Evolutionary conservation across 164 flowering plant genomes (phyloP), one percentile per base, ranked within the genome.

Genomic region (Taxillus chinensis): DNA sequence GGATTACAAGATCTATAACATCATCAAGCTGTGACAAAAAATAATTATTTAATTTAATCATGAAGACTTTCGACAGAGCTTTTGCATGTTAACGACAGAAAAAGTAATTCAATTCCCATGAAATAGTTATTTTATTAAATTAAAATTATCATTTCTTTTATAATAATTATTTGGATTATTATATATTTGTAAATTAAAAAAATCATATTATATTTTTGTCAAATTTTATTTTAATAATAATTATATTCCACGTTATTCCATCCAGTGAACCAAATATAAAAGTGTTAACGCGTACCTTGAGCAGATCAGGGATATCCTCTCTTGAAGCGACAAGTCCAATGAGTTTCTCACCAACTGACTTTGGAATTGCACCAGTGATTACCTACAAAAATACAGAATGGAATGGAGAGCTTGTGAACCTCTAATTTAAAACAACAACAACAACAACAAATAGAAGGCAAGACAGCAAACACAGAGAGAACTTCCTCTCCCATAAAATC

Each of bases 1-100:
- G 61, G 37, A 58, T 58, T 37, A 58, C 61, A 58, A 58, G 61
- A 42, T 58, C 61, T 40, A 58, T 58, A 8, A 58, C 61, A 58
- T 58, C 61, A n/a, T 58, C 61, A 58, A 58, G 45, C 61, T 58
- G 45, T 13, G 27, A 15, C 4, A 4, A 16, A 42, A 58, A 17
- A 54, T 17, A 2, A 27, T 51, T 51, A 51, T 1, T 17, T 13
- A 17, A 27, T 3, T 3, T 11, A 3, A 49, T 12, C 13, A 0
- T 49, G 8, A 43, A 6, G 8, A 43, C 46, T 9, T 49, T 49
- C 4, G 12, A n/a, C 1, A 4, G 13, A 49, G 13, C 13, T 12
- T 7, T 49, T n/a, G 13, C 52, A 49, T 27, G 27, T 27, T 27
- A 27, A 27, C 27, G 27, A 27, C 27, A 27, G 27, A 27, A 27